Evolutionary conservation across 257 asterid species (phyloP), one percentile per base, ranked within the genome.

Genomic region (Primulina tabacum): DNA sequence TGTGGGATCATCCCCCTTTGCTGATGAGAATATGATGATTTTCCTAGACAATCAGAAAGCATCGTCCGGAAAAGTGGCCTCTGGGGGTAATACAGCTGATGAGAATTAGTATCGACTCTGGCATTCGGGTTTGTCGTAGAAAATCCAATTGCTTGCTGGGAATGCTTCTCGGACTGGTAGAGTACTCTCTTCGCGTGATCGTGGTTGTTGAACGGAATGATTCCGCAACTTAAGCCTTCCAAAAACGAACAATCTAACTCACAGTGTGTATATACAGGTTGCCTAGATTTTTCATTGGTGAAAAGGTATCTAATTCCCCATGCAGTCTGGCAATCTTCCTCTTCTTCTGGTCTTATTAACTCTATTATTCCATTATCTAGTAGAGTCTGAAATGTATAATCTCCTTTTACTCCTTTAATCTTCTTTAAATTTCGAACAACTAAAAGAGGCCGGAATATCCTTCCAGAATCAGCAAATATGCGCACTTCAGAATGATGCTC

Each of bases 111-210:
- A 78, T 94, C 99, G 11, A 77, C 82, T 81, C 97, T 74, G 24
- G 82, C 81, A 62, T 59, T 76, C 4, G 96, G 86, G 74, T 91
- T 91, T 71, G 95, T 80, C n/a, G 90, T 85, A 37, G 86, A 79
- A 76, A 74, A 88, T 47, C 99, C 99, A 60, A 94, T 94, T 7
- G 99, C 99, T 71, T 94, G 97, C 59, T 94, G 97, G 38, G 97
- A 91, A 83, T 94, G 97, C 82, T 94, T 94, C 82, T 92, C 97
- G 21, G 97, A 84, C 71, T 94, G 99, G 84, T 88, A 89, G 6
- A 91, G 91, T 63, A 89, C 95, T 80, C 97, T 82, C 76, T 90
- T 81, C 2, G 97, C 97, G 64, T 91, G 97, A 58, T 91, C 96
- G 32, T 93, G 99, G 73, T 94, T 94, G 18, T 96, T 91, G 50